A percentile compares a stretch with the other conserved stretches of the same genome.
Evolutionary conservation across 345 rosid species (phyloP).

Genomic region (Balakata baccata): DNA sequence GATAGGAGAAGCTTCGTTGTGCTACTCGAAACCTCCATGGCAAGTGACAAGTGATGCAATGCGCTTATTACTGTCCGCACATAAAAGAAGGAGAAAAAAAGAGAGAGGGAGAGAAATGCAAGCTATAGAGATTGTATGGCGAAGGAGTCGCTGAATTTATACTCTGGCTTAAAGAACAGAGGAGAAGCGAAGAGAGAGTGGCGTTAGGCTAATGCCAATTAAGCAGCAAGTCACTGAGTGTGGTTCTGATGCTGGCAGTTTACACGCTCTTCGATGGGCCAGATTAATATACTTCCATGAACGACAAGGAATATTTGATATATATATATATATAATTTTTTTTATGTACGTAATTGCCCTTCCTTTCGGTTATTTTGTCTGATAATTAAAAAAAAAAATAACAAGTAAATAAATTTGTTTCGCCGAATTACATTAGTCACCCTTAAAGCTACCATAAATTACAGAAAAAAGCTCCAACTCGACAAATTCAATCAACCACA

Average conservation of each 20-base stretch:
- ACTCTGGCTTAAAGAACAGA: slow-evolving; percentile 1
- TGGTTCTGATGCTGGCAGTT: background rate
- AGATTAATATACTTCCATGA: background rate
- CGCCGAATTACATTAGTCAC: background rate
- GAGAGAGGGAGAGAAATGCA: background rate
- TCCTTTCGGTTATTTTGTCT: slow-evolving; percentile 28
- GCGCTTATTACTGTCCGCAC: too few relatives aligned
- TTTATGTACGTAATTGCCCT: slow-evolving; percentile 39
- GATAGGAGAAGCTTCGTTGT: slow-evolving; percentile 26
- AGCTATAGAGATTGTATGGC: too few relatives aligned
- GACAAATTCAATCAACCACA: too few relatives aligned
- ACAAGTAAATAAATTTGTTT: too few relatives aligned
- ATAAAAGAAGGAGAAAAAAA: too few relatives aligned
- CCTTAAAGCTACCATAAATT: background rate
- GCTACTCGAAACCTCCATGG: slow-evolving; percentile 11
- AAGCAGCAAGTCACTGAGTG: background rate
- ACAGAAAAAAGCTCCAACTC: too few relatives aligned
- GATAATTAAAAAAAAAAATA: background rate
- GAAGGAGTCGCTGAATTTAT: slow-evolving; percentile 31
- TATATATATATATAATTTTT: background rate
- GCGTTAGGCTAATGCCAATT: background rate
- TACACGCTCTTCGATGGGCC: slow-evolving; percentile 1
- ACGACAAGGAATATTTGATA: background rate
- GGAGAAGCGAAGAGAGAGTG: background rate
- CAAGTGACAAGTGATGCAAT: background rate